Base-by-base conservation (phyloP, 305 asterid species). In the Plantago coronopus region DNA sequence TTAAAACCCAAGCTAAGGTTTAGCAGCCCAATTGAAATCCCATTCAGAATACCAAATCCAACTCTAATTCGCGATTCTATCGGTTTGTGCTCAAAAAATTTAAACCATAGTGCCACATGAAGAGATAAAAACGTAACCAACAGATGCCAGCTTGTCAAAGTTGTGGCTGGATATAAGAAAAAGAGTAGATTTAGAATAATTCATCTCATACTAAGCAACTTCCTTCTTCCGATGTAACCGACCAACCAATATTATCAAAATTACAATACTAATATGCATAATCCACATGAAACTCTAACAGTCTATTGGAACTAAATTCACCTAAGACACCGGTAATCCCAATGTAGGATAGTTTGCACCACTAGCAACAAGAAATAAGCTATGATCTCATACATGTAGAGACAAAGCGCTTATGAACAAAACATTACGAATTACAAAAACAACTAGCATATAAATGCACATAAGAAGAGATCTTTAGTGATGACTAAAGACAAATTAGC, bases 81-180 rank as follows among this genome's bases (percentile, higher is more conserved):
- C 67, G 96, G 96, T 64, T 86, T 91, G 81, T 88, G 95, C 78
- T 91, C 98, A 31, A 91, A 91, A 62, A 86, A 77, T 49, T 81
- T 86, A 96, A 91, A 40, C 53, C 64, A 63, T 17, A 75, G 67
- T 7, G 83, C 81, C 74, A 71, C 75, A 11, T 75, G 83, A 68
- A 81, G 82, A 64, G 95, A 46, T 77, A 76, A 75, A 67, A 59
- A 81, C 1, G 87, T 78, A 17, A 78, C 83, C 73, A 81, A 77
- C 69, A 91, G 78, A 81, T 91, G 97, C 97, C 97, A 91, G 85
- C 97, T 91, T 37, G 96, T 91, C 79, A 91, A 67, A 72, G 83
- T 81, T 3, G 83, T 81, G 63, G 83, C 79, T 81, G 75, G 64
- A 67, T 18, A 67, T 54, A 44, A 42, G 17, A 70, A 60, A 51